Evolutionary conservation across 306 rosid genomes (phyloP), one percentile per base, ranked within the genome.

Genomic region (Pachyrhizus erosus): DNA sequence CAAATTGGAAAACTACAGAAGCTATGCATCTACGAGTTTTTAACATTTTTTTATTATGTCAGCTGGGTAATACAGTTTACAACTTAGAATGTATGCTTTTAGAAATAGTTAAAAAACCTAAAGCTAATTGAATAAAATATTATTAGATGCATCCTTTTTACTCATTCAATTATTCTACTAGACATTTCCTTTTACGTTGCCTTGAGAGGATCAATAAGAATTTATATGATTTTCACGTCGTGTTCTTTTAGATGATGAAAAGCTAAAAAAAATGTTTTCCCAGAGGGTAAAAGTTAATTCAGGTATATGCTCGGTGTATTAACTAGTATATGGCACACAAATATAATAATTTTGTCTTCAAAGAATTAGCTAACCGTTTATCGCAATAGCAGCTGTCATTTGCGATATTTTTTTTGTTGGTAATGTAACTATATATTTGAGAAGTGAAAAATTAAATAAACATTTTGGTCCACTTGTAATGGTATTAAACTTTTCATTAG

Each of bases 151-250:
- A 60, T 21, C 39, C 6, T 17, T 18, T 10, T 69, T 83, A 79
- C 70, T 80, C 89, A 64, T 84, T 88, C 89, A 81, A 57, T 75
- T 77, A 48, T 75, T 81, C 85, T 64, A 81, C 73, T 46, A 80
- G 91, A 73, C 87, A 82, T 83, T 88, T 80, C 52, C 84, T 86
- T 86, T 84, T 80, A 67, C 60, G 70, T 46, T 73, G 71, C 42
- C 46, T 34, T 46, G 82, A 81, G 80, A 80, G 87, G 77, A 77
- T 87, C 71, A 69, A 85, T 11, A 48, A 73, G 82, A 75, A 43
- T 70, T 70, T 70, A 49, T 75, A 71, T 61, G 75, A 80, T 48
- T 83, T 75, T 73, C 21, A 62, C 68, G 5, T 61, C 61, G 58
- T 84, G 81, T 78, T 77, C 80, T 77, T 64, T 88, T 81, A 52